Conservation (phyloP, 2,329 filamentous ascomycete species). For the Cylindrodendrum hubeiense region DNA sequence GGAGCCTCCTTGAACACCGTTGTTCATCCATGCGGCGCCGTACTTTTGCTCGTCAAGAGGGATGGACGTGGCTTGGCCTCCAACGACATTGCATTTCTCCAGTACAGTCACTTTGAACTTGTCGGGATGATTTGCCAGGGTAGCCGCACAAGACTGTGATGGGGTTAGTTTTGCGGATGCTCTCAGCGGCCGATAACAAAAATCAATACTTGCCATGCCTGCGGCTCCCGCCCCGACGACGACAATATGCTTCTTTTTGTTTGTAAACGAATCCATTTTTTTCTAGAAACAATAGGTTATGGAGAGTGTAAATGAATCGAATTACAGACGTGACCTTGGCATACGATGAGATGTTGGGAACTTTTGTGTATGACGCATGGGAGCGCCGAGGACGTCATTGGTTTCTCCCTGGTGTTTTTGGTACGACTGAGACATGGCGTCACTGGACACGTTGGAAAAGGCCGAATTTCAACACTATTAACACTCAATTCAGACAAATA, state of each 20-base stretch:
- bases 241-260: constrained; percentile 61
- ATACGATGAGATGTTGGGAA: neutral
- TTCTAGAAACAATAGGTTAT: neutral
- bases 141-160: constrained; percentile 71
- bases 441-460: neutral
- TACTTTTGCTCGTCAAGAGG: constrained; percentile 67
- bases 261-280: constrained; percentile 13
- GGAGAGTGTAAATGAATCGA: neutral
- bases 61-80: constrained; percentile 72
- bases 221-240: constrained; percentile 74
- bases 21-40: constrained; percentile 71
- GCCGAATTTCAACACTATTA: neutral
- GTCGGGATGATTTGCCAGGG: constrained; percentile 73
- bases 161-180: neutral
- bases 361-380: neutral
- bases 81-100: constrained; percentile 69
- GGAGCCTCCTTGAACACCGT: constrained; percentile 72
- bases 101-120: constrained; percentile 75
- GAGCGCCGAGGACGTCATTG: constrained; percentile 35
- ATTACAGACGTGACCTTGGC: neutral
- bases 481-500: neutral
- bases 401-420: constrained; percentile 1
- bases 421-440: constrained; percentile 1
- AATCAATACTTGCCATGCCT: constrained; percentile 61
- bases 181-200: neutral